A percentile compares a stretch with the other conserved stretches of the same genome.
These are phyloP conservation scores for Tothia fuscella DNA, from an alignment of 2,329 filamentous ascomycete genomes.

Conservation along the genomic window DNA sequence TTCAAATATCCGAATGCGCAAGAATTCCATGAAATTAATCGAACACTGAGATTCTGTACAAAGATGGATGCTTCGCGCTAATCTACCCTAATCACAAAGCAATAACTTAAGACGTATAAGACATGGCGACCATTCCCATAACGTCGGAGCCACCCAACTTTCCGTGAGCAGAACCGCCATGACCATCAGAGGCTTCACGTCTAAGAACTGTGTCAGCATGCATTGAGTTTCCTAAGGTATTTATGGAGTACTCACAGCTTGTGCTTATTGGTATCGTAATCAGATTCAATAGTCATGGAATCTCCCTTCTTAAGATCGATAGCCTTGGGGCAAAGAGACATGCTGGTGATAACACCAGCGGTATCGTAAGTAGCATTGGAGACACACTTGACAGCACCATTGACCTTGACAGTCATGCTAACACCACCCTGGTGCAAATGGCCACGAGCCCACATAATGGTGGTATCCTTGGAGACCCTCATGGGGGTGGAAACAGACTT, in stretches of 20 bases:
- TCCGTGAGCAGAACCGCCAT: neutral
- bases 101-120: conserved; percentile 1
- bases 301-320: conserved; percentile 9
- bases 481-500: conserved; percentile 1
- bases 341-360: conserved; percentile 7
- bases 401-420: conserved; percentile 5
- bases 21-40: too few species aligned
- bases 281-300: conserved; percentile 1
- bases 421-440: conserved; percentile 10
- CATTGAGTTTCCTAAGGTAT: too few species aligned
- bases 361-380: conserved; percentile 5
- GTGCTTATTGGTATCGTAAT: conserved; percentile 8
- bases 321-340: conserved; percentile 6
- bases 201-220: neutral
- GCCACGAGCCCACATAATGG: conserved; percentile 8
- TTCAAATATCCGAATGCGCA: too few species aligned
- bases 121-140: conserved; percentile 10
- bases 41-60: neutral
- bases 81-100: neutral
- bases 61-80: neutral
- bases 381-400: conserved; percentile 1
- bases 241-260: conserved; percentile 7
- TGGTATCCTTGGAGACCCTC: neutral
- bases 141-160: conserved; percentile 4
- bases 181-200: conserved; percentile 5